A percentile compares a stretch with the other conserved stretches of the same genome.
Evolutionary conservation across 331 rosid species (phyloP).

Genomic region (Acacia concinna): DNA sequence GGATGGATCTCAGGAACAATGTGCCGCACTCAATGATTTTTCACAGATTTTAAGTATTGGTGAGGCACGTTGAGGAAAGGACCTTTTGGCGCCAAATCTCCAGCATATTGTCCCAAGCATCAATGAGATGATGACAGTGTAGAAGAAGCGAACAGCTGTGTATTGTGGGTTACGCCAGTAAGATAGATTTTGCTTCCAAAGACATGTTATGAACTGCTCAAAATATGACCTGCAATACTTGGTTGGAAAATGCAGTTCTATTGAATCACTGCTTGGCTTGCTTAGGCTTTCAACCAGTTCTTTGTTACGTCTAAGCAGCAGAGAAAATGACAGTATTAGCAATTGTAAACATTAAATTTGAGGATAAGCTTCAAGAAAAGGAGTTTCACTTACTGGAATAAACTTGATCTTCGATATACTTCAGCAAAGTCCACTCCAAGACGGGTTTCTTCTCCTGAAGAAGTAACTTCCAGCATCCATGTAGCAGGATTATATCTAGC

Average conservation of each 20-base stretch:
- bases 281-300: constrained; percentile 80
- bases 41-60: neutral
- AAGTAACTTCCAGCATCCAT: constrained; percentile 97
- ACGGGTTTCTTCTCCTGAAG: constrained; percentile 79
- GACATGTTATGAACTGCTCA: constrained; percentile 91
- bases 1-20: neutral
- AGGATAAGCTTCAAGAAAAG: neutral
- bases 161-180: constrained; percentile 98
- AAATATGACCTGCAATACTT: constrained; percentile 75
- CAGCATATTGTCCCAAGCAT: constrained; percentile 98
- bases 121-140: constrained; percentile 87
- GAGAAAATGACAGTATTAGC: constrained; percentile 25
- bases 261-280: constrained; percentile 68
- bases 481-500: constrained; percentile 93
- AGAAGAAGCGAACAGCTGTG: constrained; percentile 93
- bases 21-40: neutral
- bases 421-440: constrained; percentile 95
- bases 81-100: constrained; percentile 95
- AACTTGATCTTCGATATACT: constrained; percentile 73
- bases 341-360: constrained; percentile 17
- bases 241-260: constrained; percentile 78
- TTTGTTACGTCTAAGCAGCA: constrained; percentile 51
- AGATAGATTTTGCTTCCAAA: constrained; percentile 97
- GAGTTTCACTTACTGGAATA: constrained; percentile 74
- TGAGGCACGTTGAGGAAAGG: constrained; percentile 21